Conservation (phyloP, 371 early-diverging fungal species). For the Lichtheimia ramosa region DNA sequence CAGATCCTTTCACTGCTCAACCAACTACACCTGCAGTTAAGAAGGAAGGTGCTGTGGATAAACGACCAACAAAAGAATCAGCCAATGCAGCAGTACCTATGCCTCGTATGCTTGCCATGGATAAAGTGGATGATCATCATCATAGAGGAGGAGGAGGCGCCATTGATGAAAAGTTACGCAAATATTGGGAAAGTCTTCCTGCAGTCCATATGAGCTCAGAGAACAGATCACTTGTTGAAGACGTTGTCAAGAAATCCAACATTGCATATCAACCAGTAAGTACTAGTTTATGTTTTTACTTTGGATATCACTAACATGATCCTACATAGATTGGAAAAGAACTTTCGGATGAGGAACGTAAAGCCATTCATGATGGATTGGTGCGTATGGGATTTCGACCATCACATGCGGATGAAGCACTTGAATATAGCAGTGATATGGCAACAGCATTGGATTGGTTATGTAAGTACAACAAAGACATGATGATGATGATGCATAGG, state of each 20-base stretch:
- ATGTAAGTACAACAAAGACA: slow-evolving; percentile 45
- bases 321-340: slow-evolving; percentile 17
- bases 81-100: slow-evolving; percentile 39
- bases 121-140: slow-evolving; percentile 4
- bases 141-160: slow-evolving; percentile 20
- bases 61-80: slow-evolving; percentile 29
- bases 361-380: slow-evolving; percentile 41
- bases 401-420: slow-evolving; percentile 75
- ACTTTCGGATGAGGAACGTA: slow-evolving; percentile 38
- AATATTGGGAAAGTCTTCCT: slow-evolving; percentile 73
- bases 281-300: slow-evolving; percentile 2
- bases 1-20: slow-evolving; percentile 74
- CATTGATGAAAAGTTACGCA: slow-evolving; percentile 41
- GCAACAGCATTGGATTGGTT: slow-evolving; percentile 82
- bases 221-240: slow-evolving; percentile 62
- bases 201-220: slow-evolving; percentile 70
- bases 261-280: slow-evolving; percentile 33
- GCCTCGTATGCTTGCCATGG: slow-evolving; percentile 10
- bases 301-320: slow-evolving; percentile 1
- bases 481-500: neutral
- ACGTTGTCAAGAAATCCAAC: slow-evolving; percentile 51
- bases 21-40: slow-evolving; percentile 22
- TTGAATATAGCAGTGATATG: slow-evolving; percentile 55
- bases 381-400: slow-evolving; percentile 71
- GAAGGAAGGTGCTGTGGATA: slow-evolving; percentile 15